phyloP scores from a whole-genome alignment of 2,329 filamentous ascomycete genomes.

The Westerdykella sp. region DNA sequence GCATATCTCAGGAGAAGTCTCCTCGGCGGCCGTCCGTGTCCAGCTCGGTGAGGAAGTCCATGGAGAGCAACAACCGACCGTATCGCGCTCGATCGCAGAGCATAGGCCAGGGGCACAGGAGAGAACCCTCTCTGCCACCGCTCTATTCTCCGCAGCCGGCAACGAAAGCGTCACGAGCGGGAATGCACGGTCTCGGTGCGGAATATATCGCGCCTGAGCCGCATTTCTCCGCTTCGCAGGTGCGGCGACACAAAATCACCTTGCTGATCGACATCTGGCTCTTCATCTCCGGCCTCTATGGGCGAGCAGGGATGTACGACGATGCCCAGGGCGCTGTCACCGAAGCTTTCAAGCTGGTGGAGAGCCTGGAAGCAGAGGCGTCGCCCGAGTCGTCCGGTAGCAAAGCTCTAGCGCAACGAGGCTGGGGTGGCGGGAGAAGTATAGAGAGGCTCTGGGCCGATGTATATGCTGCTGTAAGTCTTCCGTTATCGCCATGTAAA shows the following conservation, averaged over 20 bases:
- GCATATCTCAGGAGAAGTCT: constrained; percentile 10
- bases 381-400: constrained; percentile 57
- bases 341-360: constrained; percentile 73
- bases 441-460: constrained; percentile 82
- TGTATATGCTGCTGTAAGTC: constrained; percentile 68
- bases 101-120: constrained; percentile 28
- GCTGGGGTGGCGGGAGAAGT: constrained; percentile 76
- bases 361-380: constrained; percentile 62
- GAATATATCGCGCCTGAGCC: constrained; percentile 38
- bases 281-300: constrained; percentile 81
- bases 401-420: constrained; percentile 55
- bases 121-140: constrained; percentile 23
- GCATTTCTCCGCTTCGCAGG: constrained; percentile 46
- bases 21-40: constrained; percentile 16
- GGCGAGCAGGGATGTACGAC: constrained; percentile 70
- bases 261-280: constrained; percentile 78
- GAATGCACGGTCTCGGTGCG: constrained; percentile 34
- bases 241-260: constrained; percentile 51
- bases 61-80: constrained; percentile 31
- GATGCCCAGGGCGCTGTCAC: constrained; percentile 73
- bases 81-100: constrained; percentile 35
- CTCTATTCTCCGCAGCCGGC: constrained; percentile 39
- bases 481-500: not conserved
- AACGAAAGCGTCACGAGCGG: constrained; percentile 40
- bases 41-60: constrained; percentile 20